These are phyloP conservation scores for Kurtzmaniella quercitrusa DNA, from an alignment of 1,139 yeast genomes.

Conservation along the genomic window DNA sequence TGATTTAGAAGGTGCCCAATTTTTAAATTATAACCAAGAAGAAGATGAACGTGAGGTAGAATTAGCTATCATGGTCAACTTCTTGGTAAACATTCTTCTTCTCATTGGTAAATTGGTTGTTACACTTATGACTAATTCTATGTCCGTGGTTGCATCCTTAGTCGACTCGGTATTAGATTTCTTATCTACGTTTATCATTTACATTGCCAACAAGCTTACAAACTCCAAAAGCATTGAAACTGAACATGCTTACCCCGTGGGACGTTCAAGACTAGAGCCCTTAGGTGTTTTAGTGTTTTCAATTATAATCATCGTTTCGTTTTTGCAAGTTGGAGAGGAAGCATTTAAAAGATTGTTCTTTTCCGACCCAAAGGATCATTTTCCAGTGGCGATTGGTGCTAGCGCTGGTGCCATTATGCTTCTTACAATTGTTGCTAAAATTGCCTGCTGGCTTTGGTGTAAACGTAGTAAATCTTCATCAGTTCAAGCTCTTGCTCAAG, in stretches of 20 bases:
- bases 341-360: constrained; percentile 39
- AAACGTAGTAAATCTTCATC: constrained; percentile 60
- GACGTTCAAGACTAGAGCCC: constrained; percentile 71
- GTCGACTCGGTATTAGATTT: constrained; percentile 75
- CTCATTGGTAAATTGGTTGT: constrained; percentile 61
- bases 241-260: constrained; percentile 56
- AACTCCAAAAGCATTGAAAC: constrained; percentile 51
- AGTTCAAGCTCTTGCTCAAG: constrained; percentile 77
- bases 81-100: constrained; percentile 55
- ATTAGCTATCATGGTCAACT: constrained; percentile 63
- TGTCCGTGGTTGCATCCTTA: constrained; percentile 73
- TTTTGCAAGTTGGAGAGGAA: constrained; percentile 69
- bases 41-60: constrained; percentile 43
- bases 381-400: constrained; percentile 46
- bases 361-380: constrained; percentile 25
- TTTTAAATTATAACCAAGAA: constrained; percentile 46
- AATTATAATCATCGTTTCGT: constrained; percentile 65
- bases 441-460: constrained; percentile 66
- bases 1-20: constrained; percentile 50
- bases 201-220: constrained; percentile 56
- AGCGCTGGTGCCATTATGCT: constrained; percentile 61
- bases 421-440: constrained; percentile 56
- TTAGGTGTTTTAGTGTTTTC: constrained; percentile 75
- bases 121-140: constrained; percentile 61
- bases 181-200: constrained; percentile 70